Evolutionary conservation across 2,329 filamentous ascomycete species (phyloP), one percentile per base, ranked within the genome.

Genomic region (Colletotrichum somersetense): DNA sequence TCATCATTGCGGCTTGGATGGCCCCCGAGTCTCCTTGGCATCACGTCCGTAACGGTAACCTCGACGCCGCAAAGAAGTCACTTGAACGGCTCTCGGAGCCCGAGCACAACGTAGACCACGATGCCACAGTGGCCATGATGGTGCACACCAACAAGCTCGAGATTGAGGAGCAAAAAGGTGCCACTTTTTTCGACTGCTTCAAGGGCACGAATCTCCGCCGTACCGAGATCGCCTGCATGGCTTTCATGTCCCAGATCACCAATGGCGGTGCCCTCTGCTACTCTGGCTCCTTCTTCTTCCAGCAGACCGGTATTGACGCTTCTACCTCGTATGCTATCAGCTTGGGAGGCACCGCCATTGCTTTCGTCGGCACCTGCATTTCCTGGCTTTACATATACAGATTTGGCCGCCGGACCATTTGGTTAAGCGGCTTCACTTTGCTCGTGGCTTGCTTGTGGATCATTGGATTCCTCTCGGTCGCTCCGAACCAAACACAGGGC

Each of bases 131-230:
- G 38, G 81, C 82, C 48, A 78, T 83, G 72, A 85, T 86, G 79
- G 79, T 83, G 1, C 80, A 84, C 66, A 86, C 84, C 42, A 81
- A 85, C 75, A 81, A 85, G 76, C 75, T 85, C 5, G 86, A 88
- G 76, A 80, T 83, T 67, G 77, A 83, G 67, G 78, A 83, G 72
- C 79, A 77, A 1, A 73, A 74, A 0, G 85, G 85, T 2, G 80
- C 80, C 16, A 78, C 75, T 1, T 86, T 86, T 72, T 74, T 76
- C 66, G 85, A 88, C 73, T 85, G 82, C 71, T 88, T 88, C 81
- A 78, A 78, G 14, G 86, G 86, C 35, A 81, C 81, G 20, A 83
- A 88, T 75, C 79, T 81, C 2, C 82, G 83, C 52, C 83, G 85
- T 55, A 85, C 84, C 5, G 82, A 86, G 75, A 83, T 87, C 65